Evolutionary conservation across 495 filamentous ascomycete genomes (phyloP).

Genomic region (Chaetomium fimeti): DNA sequence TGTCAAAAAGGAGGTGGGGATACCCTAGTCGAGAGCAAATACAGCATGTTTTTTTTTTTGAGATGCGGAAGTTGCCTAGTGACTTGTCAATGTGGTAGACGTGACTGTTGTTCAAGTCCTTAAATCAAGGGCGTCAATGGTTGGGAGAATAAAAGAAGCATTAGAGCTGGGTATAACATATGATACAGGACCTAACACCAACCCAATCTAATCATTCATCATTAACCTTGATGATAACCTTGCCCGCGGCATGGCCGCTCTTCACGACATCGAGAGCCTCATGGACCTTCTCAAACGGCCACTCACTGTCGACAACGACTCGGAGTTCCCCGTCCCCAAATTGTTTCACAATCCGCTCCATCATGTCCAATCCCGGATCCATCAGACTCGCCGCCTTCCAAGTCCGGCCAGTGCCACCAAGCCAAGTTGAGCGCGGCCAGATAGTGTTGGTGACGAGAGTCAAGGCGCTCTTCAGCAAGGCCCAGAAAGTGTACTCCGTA

Average conservation of each 20-base stretch:
- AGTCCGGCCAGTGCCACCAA: constrained; percentile 36
- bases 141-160: not conserved
- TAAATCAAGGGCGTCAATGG: too few species aligned
- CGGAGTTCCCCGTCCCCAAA: constrained; percentile 34
- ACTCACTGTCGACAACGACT: constrained; percentile 34
- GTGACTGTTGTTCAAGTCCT: too few species aligned
- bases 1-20: not conserved
- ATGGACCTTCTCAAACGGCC: constrained; percentile 33
- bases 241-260: constrained; percentile 34
- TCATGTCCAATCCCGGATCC: constrained; percentile 30
- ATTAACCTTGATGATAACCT: constrained; percentile 34
- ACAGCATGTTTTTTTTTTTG: not conserved
- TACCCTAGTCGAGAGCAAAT: not conserved
- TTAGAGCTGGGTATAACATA: constrained; percentile 1
- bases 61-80: not conserved
- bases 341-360: constrained; percentile 34
- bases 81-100: not conserved
- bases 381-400: constrained; percentile 33
- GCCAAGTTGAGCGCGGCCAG: constrained; percentile 32
- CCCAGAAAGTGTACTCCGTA: constrained; percentile 23
- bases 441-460: constrained; percentile 34
- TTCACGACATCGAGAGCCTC: constrained; percentile 35
- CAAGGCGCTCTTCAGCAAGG: constrained; percentile 28
- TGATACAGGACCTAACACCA: not conserved
- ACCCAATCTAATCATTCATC: constrained; percentile 18